Evolutionary conservation across 2,329 filamentous ascomycete species (phyloP).

Genomic region (Hypoxylon sp.): DNA sequence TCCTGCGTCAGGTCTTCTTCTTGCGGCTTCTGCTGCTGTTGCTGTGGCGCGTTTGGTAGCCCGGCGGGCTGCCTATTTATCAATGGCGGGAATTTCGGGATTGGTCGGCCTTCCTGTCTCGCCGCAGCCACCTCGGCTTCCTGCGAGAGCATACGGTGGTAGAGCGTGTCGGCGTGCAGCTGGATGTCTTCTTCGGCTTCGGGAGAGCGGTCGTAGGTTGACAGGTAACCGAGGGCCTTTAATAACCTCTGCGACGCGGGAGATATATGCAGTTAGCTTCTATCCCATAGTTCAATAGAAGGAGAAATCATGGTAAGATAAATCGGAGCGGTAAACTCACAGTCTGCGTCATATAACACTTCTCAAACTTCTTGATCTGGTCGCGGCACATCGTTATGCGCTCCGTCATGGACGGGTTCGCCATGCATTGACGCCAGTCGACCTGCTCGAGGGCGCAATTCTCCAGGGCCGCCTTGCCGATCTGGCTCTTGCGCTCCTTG

Average conservation of each 20-base stretch:
- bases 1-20: conserved; percentile 52
- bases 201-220: conserved; percentile 67
- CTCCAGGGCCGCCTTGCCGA: conserved; percentile 85
- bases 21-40: conserved; percentile 34
- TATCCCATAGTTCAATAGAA: background rate
- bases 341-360: conserved; percentile 89
- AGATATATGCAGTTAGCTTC: background rate
- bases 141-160: conserved; percentile 84
- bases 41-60: conserved; percentile 5
- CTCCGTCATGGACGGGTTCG: conserved; percentile 70
- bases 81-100: conserved; percentile 67
- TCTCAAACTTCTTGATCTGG: conserved; percentile 79
- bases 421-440: conserved; percentile 83
- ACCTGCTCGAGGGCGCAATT: conserved; percentile 92
- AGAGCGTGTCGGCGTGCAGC: conserved; percentile 93
- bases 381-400: conserved; percentile 81
- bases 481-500: conserved; percentile 80
- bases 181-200: conserved; percentile 87
- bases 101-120: conserved; percentile 64
- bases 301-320: background rate
- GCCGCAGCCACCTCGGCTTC: conserved; percentile 78
- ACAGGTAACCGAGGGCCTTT: conserved; percentile 87
- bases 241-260: conserved; percentile 72
- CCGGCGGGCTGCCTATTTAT: conserved; percentile 50
- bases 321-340: conserved; percentile 56